Evolutionary conservation across 805 yeast genomes (phyloP).

Genomic region (Nakazawaea ernobii): DNA sequence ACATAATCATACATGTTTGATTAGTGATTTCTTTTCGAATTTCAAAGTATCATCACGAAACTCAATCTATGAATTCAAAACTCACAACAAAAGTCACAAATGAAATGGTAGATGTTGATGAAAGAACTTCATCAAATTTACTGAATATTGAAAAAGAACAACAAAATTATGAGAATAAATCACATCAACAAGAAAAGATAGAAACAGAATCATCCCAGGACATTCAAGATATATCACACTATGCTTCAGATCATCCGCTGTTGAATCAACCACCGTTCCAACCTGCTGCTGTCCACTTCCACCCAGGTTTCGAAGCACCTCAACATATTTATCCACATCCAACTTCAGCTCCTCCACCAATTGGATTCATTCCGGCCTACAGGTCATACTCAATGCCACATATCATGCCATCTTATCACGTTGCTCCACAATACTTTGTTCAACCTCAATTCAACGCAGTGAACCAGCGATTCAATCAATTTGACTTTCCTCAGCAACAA

Average conservation of each 20-base stretch:
- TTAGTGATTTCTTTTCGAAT: no score
- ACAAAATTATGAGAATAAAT: background rate
- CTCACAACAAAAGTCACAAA: no score
- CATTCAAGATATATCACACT: background rate
- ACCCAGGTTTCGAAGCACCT: background rate
- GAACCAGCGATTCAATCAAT: no score
- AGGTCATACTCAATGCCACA: conserved; percentile 6
- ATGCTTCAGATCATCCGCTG: conserved; percentile 6
- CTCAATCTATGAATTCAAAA: no score
- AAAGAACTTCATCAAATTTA: no score
- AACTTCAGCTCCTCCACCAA: background rate
- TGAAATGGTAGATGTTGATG: no score
- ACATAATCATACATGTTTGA: no score
- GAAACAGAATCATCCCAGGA: background rate
- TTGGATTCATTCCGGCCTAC: background rate
- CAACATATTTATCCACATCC: background rate
- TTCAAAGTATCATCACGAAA: no score
- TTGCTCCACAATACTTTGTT: background rate
- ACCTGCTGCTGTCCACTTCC: background rate
- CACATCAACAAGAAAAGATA: background rate
- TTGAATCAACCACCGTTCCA: conserved; percentile 6
- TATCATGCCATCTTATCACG: conserved; percentile 8
- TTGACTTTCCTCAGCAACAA: background rate
- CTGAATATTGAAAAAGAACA: no score
- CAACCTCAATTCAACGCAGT: background rate